Base-by-base conservation (phyloP, 2,329 filamentous ascomycete species). In the Tolypocladium ophioglossoides region DNA sequence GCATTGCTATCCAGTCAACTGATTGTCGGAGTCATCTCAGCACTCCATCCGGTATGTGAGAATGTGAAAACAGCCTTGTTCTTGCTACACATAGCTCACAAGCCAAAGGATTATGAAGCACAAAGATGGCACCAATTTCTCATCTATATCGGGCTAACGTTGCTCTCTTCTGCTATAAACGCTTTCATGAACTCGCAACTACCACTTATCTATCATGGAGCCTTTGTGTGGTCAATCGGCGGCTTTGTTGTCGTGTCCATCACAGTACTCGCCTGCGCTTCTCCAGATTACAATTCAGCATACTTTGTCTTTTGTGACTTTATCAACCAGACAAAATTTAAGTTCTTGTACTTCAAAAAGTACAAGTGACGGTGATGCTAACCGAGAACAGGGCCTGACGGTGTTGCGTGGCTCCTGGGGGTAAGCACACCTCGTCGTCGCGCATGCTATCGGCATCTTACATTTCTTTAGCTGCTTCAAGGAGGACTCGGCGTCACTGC, bases 51-150 rank as follows among this genome's bases (percentile, higher is more conserved):
- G 0, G 59, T 63, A 56, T 2, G 55, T 53, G 3, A 8, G 6
- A n/a, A 9, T n/a, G n/a, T n/a, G n/a, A n/a, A n/a, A n/a, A n/a
- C 37, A 16, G 1, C 18, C 16, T 11, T 14, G 24, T 49, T 4
- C 6, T 14, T 16, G 20, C 9, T 37, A 11, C 37, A 27, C 27
- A 3, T 34, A 8, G 44, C 52, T 55, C 20, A 52, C 30, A 52
- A 14, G 5, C 11, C 1, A 8, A 16, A 62, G 8, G 70, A 63
- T 46, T 89, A 84, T 61, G 70, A 74, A 20, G 61, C 79, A 2
- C 68, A 85, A 59, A 64, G 78, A 27, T 89, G 84, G 83, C 85
- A 89, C 59, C 83, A 87, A 58, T 89, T 89, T 64, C 70, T 88
- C 71, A 78, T 57, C 66, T 69, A 69, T 32, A 58, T 68, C 6